phyloP scores from a whole-genome alignment of 495 filamentous ascomycete species.

The Mycothermus thermophilus region DNA sequence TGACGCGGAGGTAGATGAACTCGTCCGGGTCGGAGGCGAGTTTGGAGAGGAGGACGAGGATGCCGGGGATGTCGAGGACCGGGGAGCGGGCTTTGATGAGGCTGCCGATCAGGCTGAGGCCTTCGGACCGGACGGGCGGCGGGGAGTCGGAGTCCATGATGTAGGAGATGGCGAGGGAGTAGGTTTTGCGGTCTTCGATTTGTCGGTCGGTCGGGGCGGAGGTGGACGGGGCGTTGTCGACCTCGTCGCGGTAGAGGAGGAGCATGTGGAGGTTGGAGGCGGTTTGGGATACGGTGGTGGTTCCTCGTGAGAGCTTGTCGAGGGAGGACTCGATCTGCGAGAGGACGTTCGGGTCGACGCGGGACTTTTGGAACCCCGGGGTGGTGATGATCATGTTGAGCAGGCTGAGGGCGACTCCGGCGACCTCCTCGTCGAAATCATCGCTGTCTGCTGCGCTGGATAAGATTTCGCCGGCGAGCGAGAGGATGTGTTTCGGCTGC shows the following conservation, averaged over 20 bases:
- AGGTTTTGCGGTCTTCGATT: constrained; percentile 52
- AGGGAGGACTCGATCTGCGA: constrained; percentile 37
- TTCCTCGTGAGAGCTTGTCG: constrained; percentile 27
- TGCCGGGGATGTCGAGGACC: constrained; percentile 56
- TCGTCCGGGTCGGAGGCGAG: constrained; percentile 58
- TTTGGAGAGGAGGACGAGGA: constrained; percentile 50
- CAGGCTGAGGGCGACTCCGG: constrained; percentile 49
- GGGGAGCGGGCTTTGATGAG: constrained; percentile 49
- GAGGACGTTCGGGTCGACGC: constrained; percentile 32
- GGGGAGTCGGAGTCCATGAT: constrained; percentile 52
- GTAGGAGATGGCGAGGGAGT: constrained; percentile 57
- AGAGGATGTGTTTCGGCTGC: constrained; percentile 46
- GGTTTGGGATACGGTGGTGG: constrained; percentile 32
- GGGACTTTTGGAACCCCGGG: constrained; percentile 42
- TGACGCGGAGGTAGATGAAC: constrained; percentile 58
- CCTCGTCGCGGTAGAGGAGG: constrained; percentile 39
- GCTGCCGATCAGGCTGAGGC: constrained; percentile 53
- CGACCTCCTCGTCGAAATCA: constrained; percentile 34
- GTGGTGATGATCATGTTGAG: constrained; percentile 53
- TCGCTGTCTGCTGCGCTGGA: constrained; percentile 9
- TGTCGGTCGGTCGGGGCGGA: constrained; percentile 29
- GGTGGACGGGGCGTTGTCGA: constrained; percentile 26
- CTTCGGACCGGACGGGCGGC: constrained; percentile 64
- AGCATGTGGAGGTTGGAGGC: constrained; percentile 44
- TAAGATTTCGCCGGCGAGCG: constrained; percentile 47